Conservation (phyloP, 345 rosid species). For the Eucalyptus pauciflora region DNA sequence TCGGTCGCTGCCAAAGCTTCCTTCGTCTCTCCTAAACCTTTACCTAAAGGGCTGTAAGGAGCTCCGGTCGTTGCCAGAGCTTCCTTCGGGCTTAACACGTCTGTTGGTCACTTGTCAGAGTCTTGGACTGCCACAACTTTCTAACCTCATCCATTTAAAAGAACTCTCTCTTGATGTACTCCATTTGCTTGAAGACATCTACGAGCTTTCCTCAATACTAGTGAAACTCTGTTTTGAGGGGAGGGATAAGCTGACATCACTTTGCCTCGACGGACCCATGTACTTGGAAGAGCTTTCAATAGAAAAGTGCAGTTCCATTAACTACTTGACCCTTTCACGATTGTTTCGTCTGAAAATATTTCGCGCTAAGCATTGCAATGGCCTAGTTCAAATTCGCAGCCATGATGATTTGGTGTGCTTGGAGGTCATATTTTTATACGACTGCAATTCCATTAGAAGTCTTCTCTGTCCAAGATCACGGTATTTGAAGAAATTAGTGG, state of each 20-base stretch:
- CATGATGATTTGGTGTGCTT: no score
- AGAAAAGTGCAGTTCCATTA: neutral
- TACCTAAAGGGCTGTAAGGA: fast-evolving
- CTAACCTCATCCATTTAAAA: no score
- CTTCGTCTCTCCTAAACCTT: neutral
- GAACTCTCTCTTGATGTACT: fast-evolving
- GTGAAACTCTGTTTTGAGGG: fast-evolving
- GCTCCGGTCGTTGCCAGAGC: neutral
- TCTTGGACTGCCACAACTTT: no score
- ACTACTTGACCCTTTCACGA: no score
- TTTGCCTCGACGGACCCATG: fast-evolving
- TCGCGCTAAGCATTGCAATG: no score
- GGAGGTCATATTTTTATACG: no score
- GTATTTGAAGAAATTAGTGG: no score
- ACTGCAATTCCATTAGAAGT: no score
- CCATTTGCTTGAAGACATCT: fast-evolving
- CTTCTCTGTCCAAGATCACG: fast-evolving
- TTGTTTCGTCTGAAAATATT: no score
- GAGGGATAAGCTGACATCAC: fast-evolving
- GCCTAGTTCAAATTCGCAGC: no score
- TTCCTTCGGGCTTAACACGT: neutral
- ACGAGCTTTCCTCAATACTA: fast-evolving
- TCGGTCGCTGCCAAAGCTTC: no score
- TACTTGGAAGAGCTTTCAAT: neutral
- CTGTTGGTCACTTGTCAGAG: fast-evolving